A percentile compares a stretch with the other conserved stretches of the same genome.
These are phyloP conservation scores for Populus pruinosa DNA, from an alignment of 345 rosid species.

Conservation along the genomic window DNA sequence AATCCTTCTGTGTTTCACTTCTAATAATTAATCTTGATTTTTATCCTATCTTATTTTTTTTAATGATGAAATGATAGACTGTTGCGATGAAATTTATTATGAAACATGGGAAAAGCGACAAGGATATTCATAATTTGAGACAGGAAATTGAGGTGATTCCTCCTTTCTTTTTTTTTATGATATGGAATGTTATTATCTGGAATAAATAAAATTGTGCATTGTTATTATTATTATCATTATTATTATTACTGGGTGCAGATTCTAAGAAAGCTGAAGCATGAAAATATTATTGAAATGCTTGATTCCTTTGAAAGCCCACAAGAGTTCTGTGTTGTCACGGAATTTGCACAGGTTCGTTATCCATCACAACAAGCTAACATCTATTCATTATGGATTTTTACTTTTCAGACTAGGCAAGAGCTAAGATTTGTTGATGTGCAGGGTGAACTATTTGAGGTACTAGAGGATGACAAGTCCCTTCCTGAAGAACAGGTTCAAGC, in stretches of 20 bases:
- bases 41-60: neutral
- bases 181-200: neutral
- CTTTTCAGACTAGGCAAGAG: neutral
- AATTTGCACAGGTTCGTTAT: conserved; percentile 77
- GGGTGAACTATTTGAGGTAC: conserved; percentile 97
- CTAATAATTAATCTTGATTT: neutral
- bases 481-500: conserved; percentile 98
- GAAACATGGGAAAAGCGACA: conserved; percentile 93
- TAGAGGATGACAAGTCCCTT: conserved; percentile 94
- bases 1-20: neutral
- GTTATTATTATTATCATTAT: no score
- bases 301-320: conserved; percentile 92
- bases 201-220: no score
- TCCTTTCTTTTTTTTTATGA: neutral
- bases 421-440: conserved; percentile 24
- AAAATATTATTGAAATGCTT: conserved; percentile 89
- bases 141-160: conserved; percentile 86
- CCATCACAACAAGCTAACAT: neutral
- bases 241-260: conserved; percentile 40
- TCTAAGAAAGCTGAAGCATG: conserved; percentile 88
- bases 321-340: conserved; percentile 97
- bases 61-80: conserved; percentile 46
- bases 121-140: conserved; percentile 79
- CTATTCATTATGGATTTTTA: neutral
- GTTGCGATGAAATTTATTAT: conserved; percentile 96